A percentile compares a stretch with the other conserved stretches of the same genome.
Conservation (phyloP, 164 flowering plant genomes). For the Echeveria elegans region DNA sequence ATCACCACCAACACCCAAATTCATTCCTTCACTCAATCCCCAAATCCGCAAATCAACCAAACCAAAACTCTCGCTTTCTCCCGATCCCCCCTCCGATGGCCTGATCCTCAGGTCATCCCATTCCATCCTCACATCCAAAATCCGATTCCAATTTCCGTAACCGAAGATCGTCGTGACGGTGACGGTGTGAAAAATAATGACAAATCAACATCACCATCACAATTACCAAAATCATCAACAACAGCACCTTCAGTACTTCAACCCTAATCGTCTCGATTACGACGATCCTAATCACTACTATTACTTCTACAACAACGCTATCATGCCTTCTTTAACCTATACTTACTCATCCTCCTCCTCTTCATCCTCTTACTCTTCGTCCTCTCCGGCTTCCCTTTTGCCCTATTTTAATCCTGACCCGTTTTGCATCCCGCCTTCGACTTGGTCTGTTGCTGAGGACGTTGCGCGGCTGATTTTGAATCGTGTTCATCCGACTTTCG, state of each 20-base stretch:
- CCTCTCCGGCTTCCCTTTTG: constrained; percentile 8
- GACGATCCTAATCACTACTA: not conserved
- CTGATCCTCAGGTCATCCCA: no score
- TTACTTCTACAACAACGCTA: not conserved
- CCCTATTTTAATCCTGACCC: constrained; percentile 17
- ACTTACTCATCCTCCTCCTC: not conserved
- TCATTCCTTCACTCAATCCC: no score
- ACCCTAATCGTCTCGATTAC: not conserved
- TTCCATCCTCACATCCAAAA: no score
- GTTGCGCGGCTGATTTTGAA: constrained; percentile 19
- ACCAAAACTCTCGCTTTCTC: no score
- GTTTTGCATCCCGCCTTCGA: constrained; percentile 12
- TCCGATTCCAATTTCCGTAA: no score
- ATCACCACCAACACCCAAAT: no score
- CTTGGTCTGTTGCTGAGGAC: constrained; percentile 27
- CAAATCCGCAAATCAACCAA: no score
- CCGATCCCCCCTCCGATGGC: no score
- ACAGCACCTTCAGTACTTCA: not conserved
- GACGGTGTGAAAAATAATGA: no score
- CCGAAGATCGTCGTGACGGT: no score
- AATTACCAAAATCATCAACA: not conserved
- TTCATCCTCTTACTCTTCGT: not conserved
- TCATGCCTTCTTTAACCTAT: not conserved
- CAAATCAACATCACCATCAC: not conserved
- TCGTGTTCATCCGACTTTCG: constrained; percentile 28